These are phyloP conservation scores for Rhipidocladum racemiflorum DNA, from an alignment of 176 grass and related monocot species.

Conservation along the genomic window DNA sequence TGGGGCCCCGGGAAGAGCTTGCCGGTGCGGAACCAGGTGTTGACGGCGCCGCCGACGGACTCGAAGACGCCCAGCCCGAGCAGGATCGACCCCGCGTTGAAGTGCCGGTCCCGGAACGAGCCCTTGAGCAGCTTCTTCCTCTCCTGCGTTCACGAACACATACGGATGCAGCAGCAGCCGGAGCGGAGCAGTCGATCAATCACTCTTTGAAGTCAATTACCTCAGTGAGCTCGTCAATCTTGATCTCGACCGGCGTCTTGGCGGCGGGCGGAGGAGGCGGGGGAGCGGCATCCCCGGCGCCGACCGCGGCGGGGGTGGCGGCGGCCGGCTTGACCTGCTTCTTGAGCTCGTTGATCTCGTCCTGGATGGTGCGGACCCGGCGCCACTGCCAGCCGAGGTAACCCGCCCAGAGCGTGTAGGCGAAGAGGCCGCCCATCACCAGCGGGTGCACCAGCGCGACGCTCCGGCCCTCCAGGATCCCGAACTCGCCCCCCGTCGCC, in stretches of 20 bases:
- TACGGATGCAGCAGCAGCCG: background rate
- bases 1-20: slow-evolving; percentile 96
- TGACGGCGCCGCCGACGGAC: slow-evolving; percentile 68
- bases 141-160: slow-evolving; percentile 42
- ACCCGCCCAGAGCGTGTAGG: slow-evolving; percentile 85
- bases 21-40: slow-evolving; percentile 77
- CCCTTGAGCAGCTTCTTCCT: slow-evolving; percentile 83
- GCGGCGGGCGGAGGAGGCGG: background rate
- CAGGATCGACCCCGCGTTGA: slow-evolving; percentile 86
- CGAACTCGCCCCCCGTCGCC: slow-evolving; percentile 68
- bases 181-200: no score
- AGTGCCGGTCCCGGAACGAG: slow-evolving; percentile 65
- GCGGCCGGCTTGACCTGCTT: slow-evolving; percentile 65
- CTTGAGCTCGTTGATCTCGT: slow-evolving; percentile 88
- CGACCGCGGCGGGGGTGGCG: slow-evolving; percentile 38
- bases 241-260: slow-evolving; percentile 50
- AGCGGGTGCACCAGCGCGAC: slow-evolving; percentile 76
- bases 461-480: slow-evolving; percentile 80
- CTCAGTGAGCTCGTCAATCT: slow-evolving; percentile 81
- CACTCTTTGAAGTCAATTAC: background rate
- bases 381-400: slow-evolving; percentile 99
- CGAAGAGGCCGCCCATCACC: slow-evolving; percentile 79
- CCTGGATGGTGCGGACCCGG: slow-evolving; percentile 79
- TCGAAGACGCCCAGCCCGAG: slow-evolving; percentile 76
- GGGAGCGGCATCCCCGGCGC: slow-evolving; percentile 24